Conservation (phyloP, 1,284 basidiomycete genomes). For the Takashimella tepidaria region DNA sequence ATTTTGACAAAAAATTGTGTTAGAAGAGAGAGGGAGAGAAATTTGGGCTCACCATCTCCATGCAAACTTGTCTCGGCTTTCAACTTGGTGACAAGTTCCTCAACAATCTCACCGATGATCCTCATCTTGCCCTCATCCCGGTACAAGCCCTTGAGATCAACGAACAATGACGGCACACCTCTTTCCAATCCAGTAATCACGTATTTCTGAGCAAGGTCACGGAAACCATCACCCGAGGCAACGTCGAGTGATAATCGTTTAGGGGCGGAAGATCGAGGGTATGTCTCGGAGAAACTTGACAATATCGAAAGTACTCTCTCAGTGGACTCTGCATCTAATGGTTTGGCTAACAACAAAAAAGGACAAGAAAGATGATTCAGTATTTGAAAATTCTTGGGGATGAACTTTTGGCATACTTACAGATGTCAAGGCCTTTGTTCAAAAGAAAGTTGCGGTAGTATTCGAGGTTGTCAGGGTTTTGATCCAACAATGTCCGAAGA, state of each 20-base stretch:
- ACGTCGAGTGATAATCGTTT: conserved; percentile 65
- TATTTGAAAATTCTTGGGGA: too few relatives aligned
- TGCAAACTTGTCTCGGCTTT: conserved; percentile 43
- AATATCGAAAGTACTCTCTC: conserved; percentile 58
- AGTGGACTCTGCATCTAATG: conserved; percentile 48
- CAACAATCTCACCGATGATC: conserved; percentile 66
- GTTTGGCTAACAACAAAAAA: too few relatives aligned
- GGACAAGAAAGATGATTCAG: too few relatives aligned
- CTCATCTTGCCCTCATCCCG: conserved; percentile 58
- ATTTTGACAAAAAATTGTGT: conserved; percentile 2
- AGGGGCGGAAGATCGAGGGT: conserved; percentile 68
- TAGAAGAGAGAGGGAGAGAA: background rate
- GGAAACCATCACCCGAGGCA: conserved; percentile 64
- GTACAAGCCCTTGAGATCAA: conserved; percentile 86
- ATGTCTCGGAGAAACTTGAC: conserved; percentile 56
- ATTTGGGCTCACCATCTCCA: conserved; percentile 32
- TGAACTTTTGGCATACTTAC: conserved; percentile 47
- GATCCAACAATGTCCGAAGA: conserved; percentile 73
- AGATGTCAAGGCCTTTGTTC: conserved; percentile 61
- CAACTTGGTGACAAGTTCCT: conserved; percentile 51
- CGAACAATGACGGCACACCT: conserved; percentile 90
- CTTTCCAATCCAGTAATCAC: conserved; percentile 67
- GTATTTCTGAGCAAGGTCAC: conserved; percentile 62
- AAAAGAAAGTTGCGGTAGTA: conserved; percentile 73
- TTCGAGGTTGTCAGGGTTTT: conserved; percentile 76